Percentiles rank a stretch among this genome's conserved stretches.
Conservation (phyloP, 805 yeast genomes). For the Kluyveromyces aestuarii region DNA sequence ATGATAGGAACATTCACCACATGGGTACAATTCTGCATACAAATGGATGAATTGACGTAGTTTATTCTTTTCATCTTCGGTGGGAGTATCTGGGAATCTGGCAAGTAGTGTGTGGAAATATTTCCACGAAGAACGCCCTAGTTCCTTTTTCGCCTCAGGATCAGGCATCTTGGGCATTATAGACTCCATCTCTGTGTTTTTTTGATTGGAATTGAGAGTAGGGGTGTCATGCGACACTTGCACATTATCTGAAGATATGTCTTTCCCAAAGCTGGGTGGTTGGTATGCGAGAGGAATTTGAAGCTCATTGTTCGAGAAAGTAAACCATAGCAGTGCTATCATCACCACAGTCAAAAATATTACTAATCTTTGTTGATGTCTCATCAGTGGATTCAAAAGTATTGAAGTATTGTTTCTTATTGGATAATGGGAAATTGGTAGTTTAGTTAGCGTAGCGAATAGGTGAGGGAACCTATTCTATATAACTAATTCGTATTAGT, state of each 20-base stretch:
- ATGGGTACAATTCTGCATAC: constrained; percentile 90
- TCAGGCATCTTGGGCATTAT: constrained; percentile 96
- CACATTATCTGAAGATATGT: neutral
- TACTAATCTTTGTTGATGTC: constrained; percentile 6
- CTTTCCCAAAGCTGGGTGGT: neutral
- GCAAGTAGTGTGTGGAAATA: constrained; percentile 87
- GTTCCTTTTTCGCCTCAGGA: constrained; percentile 54
- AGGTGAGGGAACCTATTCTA: too few relatives aligned
- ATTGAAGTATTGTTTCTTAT: neutral
- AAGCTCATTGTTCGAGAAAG: constrained; percentile 18
- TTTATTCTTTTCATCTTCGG: constrained; percentile 51
- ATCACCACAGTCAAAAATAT: constrained; percentile 11
- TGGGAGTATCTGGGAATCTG: constrained; percentile 81
- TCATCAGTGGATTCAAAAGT: neutral
- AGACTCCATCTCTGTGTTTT: constrained; percentile 23
- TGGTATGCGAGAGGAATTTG: constrained; percentile 3
- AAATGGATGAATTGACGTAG: constrained; percentile 54
- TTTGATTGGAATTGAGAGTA: constrained; percentile 13
- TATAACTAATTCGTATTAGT: too few relatives aligned
- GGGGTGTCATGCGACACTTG: neutral
- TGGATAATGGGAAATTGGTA: too few relatives aligned
- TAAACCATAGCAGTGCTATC: constrained; percentile 17
- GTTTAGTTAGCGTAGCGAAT: too few relatives aligned
- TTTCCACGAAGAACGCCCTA: constrained; percentile 90
- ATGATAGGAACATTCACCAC: constrained; percentile 95